Percentiles rank a stretch among this genome's conserved stretches.
Conservation (phyloP, 768 basidiomycete genomes). For the Trametes cingulata region DNA sequence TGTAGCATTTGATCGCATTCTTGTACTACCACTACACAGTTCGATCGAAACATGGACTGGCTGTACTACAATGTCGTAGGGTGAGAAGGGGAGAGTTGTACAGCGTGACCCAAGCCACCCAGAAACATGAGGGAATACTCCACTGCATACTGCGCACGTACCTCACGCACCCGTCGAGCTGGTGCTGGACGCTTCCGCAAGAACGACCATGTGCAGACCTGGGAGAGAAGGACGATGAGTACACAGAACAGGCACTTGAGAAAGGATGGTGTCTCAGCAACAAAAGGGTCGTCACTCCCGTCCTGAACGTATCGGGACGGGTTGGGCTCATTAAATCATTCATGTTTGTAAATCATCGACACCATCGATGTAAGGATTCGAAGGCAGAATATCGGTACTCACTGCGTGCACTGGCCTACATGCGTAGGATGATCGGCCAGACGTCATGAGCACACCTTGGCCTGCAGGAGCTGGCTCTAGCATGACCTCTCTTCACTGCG, state of each 20-base stretch:
- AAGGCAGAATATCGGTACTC: background rate
- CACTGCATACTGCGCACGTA: background rate
- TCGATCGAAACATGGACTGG: background rate
- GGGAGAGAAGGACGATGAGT: background rate
- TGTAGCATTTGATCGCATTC: background rate
- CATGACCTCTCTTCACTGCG: too few relatives aligned
- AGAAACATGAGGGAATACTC: too few relatives aligned
- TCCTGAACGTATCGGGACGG: conserved; percentile 22
- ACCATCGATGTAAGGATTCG: background rate
- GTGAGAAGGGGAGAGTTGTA: too few relatives aligned
- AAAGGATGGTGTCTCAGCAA: conserved; percentile 26
- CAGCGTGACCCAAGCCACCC: too few relatives aligned
- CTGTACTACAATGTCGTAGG: too few relatives aligned
- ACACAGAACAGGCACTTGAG: background rate
- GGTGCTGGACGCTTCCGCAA: too few relatives aligned
- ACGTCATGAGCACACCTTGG: background rate
- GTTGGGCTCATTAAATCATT: conserved; percentile 38
- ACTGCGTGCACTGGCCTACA: too few relatives aligned
- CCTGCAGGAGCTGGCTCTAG: background rate
- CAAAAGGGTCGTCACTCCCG: conserved; percentile 29
- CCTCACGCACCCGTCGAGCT: background rate
- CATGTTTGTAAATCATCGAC: conserved; percentile 30
- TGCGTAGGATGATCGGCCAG: too few relatives aligned
- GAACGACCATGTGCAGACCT: background rate
- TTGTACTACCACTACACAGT: conserved; percentile 6